A percentile compares a stretch with the other conserved stretches of the same genome.
Evolutionary conservation across 768 basidiomycete genomes (phyloP).

Genomic region (Guyanaporus albipodus): DNA sequence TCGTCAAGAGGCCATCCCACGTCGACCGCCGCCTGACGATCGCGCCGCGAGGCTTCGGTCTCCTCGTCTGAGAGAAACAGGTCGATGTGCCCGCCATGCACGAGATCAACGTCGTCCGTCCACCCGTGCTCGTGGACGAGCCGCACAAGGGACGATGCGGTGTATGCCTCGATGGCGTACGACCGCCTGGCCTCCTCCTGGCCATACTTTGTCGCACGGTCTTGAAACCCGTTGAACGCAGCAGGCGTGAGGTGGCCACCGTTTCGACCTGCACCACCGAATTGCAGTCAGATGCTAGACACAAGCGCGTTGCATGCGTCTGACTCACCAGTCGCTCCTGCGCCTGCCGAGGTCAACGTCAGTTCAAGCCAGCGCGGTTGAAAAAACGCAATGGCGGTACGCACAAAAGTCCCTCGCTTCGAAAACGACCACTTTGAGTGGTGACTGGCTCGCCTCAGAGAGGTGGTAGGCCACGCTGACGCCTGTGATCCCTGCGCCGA

Average conservation of each 20-base stretch:
- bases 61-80: conserved; percentile 50
- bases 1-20: conserved; percentile 47
- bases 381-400: no score
- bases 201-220: conserved; percentile 39
- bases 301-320: no score
- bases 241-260: conserved; percentile 69
- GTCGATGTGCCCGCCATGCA: conserved; percentile 49
- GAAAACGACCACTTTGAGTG: conserved; percentile 56
- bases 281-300: no score
- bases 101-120: conserved; percentile 54
- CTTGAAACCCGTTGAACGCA: conserved; percentile 44
- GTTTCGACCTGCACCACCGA: conserved; percentile 55
- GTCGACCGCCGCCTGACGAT: conserved; percentile 49
- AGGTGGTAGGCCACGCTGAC: conserved; percentile 74
- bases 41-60: conserved; percentile 32
- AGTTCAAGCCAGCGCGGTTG: neutral
- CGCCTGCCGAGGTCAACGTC: conserved; percentile 42
- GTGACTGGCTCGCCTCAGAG: conserved; percentile 31
- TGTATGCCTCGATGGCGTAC: conserved; percentile 56
- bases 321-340: conserved; percentile 67
- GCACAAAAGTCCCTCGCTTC: conserved; percentile 86
- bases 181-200: conserved; percentile 52
- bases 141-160: conserved; percentile 42
- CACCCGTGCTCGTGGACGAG: conserved; percentile 46
- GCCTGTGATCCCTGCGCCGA: conserved; percentile 80